These are phyloP conservation scores for Penicillium goetzii DNA, from an alignment of 495 filamentous ascomycete genomes.

Conservation along the genomic window DNA sequence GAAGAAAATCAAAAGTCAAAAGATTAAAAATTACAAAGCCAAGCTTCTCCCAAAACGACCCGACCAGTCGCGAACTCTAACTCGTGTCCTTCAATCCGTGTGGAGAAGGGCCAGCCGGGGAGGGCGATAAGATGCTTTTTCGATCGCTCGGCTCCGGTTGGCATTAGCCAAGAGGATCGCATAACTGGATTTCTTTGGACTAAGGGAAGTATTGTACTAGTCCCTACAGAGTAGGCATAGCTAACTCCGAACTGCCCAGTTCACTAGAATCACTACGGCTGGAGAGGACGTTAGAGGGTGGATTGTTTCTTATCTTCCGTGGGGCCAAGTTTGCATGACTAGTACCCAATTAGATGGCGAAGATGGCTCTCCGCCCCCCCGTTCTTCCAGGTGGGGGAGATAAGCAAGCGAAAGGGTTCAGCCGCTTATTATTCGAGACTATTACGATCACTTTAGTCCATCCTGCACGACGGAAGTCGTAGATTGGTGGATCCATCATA, in stretches of 20 bases:
- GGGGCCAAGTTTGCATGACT: not conserved
- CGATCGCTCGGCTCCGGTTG: slow-evolving; percentile 1
- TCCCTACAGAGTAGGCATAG: not conserved
- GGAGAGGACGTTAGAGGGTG: not conserved
- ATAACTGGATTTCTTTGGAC: slow-evolving; percentile 16
- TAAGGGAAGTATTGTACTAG: not conserved
- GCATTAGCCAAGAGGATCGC: slow-evolving; percentile 32
- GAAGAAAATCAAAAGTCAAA: not conserved
- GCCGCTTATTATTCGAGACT: slow-evolving; percentile 4
- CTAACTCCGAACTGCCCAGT: not conserved
- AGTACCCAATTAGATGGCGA: not conserved
- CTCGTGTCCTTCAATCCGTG: not conserved
- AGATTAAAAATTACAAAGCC: not conserved
- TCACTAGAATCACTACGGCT: too few species aligned
- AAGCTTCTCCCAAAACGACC: not conserved
- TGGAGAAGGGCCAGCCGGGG: slow-evolving; percentile 14
- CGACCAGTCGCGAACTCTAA: slow-evolving; percentile 7
- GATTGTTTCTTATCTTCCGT: slow-evolving; percentile 12
- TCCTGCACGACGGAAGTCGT: not conserved
- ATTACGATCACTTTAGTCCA: not conserved
- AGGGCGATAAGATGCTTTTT: slow-evolving; percentile 14
- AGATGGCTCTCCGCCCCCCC: not conserved
- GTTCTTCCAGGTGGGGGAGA: slow-evolving; percentile 14
- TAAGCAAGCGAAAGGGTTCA: slow-evolving; percentile 13
- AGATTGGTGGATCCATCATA: not conserved